Evolutionary conservation across 345 rosid genomes (phyloP), one percentile per base, ranked within the genome.

Genomic region (Populus nigra): DNA sequence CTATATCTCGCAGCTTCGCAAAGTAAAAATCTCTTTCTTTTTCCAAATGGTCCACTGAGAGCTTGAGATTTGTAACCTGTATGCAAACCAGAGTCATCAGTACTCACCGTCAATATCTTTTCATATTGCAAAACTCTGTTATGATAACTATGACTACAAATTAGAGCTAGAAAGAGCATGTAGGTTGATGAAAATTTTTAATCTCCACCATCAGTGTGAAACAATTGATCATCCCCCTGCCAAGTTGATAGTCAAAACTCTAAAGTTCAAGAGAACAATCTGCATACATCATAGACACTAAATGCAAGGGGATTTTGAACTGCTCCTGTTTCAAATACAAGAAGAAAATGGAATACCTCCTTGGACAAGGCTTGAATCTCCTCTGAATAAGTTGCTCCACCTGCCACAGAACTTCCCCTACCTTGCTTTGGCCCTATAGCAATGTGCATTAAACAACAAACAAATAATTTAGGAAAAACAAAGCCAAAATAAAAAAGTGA

Each of bases 11-110:
- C 72, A 96, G 79, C 84, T 96, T 96, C 17, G 93, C 87, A 81
- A 90, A 87, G 93, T 96, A 96, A 84, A 96, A 96, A 69, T 96
- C 97, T 80, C 97, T 90, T 81, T 96, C 98, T 78, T 96, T 93
- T 68, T 91, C 98, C 88, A 91, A 80, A 67, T 89, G 80, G 82
- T 92, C 95, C 16, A 91, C 88, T 9, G 96, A 90, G 71, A 91
- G 88, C 87, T 90, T 93, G 71, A 91, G 86, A 70, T 93, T 94
- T 47, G 85, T 79, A 75, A 96, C 75, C 99, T 96, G 83, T 20
- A 50, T 47, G 23, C 35, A 69, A 27, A 39, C 38, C 47, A 82
- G n/a, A 71, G 62, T 75, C 10, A 71, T 77, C 53, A 47, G 36
- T 20, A 66, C 61, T 9, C 27, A n/a, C 16, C 16, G 38, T 67